A percentile compares a stretch with the other conserved stretches of the same genome.
Conservation (phyloP, 257 asterid genomes). For the Nicotiana tabacum region DNA sequence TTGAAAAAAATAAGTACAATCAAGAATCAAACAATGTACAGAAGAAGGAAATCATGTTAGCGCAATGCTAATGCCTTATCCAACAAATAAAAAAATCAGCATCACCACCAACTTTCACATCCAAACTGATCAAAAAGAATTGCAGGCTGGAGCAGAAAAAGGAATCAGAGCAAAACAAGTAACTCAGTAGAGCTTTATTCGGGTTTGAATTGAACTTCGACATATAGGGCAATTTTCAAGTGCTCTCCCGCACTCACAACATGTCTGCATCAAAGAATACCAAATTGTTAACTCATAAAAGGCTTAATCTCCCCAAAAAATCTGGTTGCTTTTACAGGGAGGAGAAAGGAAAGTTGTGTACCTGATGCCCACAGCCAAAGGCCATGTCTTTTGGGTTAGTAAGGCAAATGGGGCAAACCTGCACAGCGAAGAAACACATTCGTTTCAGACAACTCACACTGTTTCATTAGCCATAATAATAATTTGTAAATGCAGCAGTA, state of each 20-base stretch:
- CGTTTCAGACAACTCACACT: not conserved
- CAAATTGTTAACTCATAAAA: not conserved
- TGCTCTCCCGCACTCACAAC: constrained; percentile 64
- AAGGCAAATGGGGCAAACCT: constrained; percentile 93
- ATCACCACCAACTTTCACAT: not conserved
- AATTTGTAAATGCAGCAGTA: not conserved
- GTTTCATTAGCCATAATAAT: not conserved
- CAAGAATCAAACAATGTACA: constrained; percentile 4
- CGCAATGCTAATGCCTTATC: not conserved
- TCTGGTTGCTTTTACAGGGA: not conserved
- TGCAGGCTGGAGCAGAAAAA: not conserved
- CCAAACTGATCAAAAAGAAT: not conserved
- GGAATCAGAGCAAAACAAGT: not conserved
- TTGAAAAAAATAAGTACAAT: not conserved
- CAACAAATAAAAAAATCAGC: not conserved
- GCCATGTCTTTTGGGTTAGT: constrained; percentile 89
- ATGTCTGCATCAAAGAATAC: constrained; percentile 42
- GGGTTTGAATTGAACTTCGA: constrained; percentile 54
- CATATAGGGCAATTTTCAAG: constrained; percentile 77
- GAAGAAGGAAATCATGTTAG: not conserved
- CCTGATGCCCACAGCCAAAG: constrained; percentile 99
- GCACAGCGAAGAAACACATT: constrained; percentile 15
- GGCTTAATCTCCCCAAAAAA: not conserved
- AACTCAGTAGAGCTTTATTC: constrained; percentile 74
- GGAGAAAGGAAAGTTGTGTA: constrained; percentile 15